These are phyloP conservation scores for Artemisia annua DNA, from an alignment of 129 eudicot genomes.

Conservation along the genomic window DNA sequence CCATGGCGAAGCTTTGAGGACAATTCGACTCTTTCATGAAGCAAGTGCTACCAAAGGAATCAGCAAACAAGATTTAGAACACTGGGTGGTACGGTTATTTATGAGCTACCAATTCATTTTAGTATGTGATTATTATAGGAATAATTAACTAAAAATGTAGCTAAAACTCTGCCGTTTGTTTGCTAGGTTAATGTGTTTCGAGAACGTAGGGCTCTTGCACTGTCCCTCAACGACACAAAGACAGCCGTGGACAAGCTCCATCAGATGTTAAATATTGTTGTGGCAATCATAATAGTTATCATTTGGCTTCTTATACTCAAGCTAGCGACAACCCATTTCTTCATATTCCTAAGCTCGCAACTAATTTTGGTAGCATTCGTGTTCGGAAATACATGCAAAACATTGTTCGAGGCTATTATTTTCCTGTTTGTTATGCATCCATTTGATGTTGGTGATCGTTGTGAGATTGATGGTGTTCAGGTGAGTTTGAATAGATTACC, in stretches of 20 bases:
- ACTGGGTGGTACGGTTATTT: constrained; percentile 52
- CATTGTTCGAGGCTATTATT: constrained; percentile 45
- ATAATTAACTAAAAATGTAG: no score
- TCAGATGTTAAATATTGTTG: constrained; percentile 42
- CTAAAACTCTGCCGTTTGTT: neutral
- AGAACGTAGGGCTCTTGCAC: constrained; percentile 54
- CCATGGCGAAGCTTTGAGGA: constrained; percentile 51
- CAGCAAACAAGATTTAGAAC: constrained; percentile 43
- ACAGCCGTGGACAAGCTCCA: constrained; percentile 62
- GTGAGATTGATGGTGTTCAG: constrained; percentile 48
- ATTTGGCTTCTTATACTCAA: constrained; percentile 47
- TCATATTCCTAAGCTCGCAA: constrained; percentile 52
- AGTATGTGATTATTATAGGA: no score
- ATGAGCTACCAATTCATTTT: no score
- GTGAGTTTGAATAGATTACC: constrained; percentile 20
- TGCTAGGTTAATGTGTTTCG: constrained; percentile 43
- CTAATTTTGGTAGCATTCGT: constrained; percentile 51
- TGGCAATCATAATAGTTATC: constrained; percentile 36
- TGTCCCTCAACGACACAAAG: constrained; percentile 55
- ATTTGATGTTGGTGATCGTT: constrained; percentile 54
- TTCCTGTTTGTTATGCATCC: constrained; percentile 53
- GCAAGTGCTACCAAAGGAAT: constrained; percentile 43
- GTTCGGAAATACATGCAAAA: constrained; percentile 64
- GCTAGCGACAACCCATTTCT: constrained; percentile 44
- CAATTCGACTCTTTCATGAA: constrained; percentile 46